A percentile compares a stretch with the other conserved stretches of the same genome.
Evolutionary conservation across 1,139 yeast genomes (phyloP).

Genomic region (Geotrichum klebahnii): DNA sequence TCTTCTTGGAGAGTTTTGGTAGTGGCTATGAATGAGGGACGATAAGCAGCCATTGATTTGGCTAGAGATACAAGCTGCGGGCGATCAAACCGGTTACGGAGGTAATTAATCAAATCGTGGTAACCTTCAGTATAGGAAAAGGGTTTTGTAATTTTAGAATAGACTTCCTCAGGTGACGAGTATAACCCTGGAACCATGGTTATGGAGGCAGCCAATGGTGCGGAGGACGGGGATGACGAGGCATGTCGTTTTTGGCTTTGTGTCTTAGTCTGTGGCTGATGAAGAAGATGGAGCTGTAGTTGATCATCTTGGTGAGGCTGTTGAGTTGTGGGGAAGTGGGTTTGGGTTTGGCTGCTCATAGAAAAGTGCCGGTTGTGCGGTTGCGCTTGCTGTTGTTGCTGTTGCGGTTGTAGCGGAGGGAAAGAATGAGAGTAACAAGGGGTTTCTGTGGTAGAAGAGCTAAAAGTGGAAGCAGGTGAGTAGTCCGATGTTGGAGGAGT

Average conservation of each 20-base stretch:
- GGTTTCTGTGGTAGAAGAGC: background rate
- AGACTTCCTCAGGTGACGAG: conserved; percentile 33
- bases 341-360: no score
- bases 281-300: background rate
- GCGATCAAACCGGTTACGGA: conserved; percentile 65
- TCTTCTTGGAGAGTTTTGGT: conserved; percentile 83
- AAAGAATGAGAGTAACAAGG: background rate
- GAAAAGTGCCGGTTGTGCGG: background rate
- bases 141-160: conserved; percentile 45
- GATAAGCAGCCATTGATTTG: conserved; percentile 78
- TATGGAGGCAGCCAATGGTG: background rate
- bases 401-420: background rate
- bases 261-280: background rate
- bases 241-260: background rate
- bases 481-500: conserved; percentile 16
- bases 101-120: conserved; percentile 72
- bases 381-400: background rate
- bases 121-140: conserved; percentile 87
- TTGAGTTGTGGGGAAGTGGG: background rate
- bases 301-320: background rate
- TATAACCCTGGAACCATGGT: conserved; percentile 1
- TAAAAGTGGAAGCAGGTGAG: conserved; percentile 9
- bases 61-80: conserved; percentile 77
- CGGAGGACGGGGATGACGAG: background rate
- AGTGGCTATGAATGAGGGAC: conserved; percentile 91